phyloP scores from a whole-genome alignment of 2,329 filamentous ascomycete species.

The Penicillium paneum region DNA sequence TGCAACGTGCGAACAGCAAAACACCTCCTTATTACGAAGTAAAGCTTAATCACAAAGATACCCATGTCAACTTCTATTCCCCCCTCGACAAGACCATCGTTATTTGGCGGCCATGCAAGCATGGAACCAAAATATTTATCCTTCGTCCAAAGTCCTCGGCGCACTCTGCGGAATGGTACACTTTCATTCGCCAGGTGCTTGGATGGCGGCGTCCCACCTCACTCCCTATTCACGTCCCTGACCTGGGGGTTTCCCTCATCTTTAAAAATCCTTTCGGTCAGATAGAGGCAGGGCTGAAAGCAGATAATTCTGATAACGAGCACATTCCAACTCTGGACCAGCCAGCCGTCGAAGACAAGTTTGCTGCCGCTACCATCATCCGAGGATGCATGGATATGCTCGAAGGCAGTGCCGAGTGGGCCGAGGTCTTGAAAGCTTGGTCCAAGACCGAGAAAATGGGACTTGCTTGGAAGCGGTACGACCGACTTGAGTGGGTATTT shows the following conservation, averaged over 20 bases:
- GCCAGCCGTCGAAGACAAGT: constrained; percentile 49
- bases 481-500: constrained; percentile 66
- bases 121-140: constrained; percentile 59
- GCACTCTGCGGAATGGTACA: constrained; percentile 66
- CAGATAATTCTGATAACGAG: constrained; percentile 43
- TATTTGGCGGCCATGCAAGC: constrained; percentile 55
- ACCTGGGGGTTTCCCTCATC: constrained; percentile 57
- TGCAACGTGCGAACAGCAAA: constrained; percentile 52
- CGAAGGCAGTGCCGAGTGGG: constrained; percentile 56
- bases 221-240: constrained; percentile 61
- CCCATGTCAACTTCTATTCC: constrained; percentile 62
- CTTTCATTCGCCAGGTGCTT: constrained; percentile 59
- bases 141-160: constrained; percentile 60
- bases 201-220: constrained; percentile 57
- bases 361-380: constrained; percentile 56
- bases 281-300: constrained; percentile 42
- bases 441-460: constrained; percentile 58
- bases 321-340: constrained; percentile 43
- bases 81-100: constrained; percentile 66
- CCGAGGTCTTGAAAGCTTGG: constrained; percentile 59
- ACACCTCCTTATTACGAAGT: constrained; percentile 58
- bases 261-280: constrained; percentile 60
- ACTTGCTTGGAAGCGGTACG: constrained; percentile 66
- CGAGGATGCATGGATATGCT: constrained; percentile 59
- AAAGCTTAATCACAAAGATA: constrained; percentile 51